phyloP scores from a whole-genome alignment of 106 monocot species.

The Platanthera guangdongensis region DNA sequence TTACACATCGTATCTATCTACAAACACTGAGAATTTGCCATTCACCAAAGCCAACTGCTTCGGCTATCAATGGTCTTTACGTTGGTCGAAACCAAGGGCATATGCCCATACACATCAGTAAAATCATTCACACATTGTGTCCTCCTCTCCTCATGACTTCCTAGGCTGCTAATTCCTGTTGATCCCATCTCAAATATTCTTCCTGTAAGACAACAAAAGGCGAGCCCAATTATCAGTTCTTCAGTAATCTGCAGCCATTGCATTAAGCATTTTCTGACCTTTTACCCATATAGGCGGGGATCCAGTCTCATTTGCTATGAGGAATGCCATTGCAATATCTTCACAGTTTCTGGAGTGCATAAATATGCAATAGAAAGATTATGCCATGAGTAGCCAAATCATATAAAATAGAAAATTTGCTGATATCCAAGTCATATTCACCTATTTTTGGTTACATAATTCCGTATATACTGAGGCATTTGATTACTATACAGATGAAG shows the following conservation, averaged over 20 bases:
- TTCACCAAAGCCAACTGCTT: conserved; percentile 62
- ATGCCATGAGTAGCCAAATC: neutral
- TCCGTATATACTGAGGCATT: conserved; percentile 56
- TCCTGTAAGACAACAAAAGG: conserved; percentile 19
- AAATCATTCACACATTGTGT: conserved; percentile 60
- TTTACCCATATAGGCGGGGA: conserved; percentile 70
- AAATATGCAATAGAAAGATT: conserved; percentile 16
- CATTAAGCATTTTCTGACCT: conserved; percentile 24
- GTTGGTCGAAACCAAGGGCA: conserved; percentile 48
- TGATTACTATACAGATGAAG: conserved; percentile 51
- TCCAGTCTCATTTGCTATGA: conserved; percentile 51
- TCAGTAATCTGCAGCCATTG: neutral
- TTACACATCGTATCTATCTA: neutral
- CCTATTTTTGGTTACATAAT: conserved; percentile 57
- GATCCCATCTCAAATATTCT: conserved; percentile 50
- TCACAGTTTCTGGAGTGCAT: conserved; percentile 53
- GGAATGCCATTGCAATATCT: conserved; percentile 77
- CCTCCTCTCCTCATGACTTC: conserved; percentile 36
- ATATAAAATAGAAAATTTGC: neutral
- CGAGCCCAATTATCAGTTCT: neutral
- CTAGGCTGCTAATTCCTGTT: conserved; percentile 52
- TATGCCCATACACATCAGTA: conserved; percentile 32
- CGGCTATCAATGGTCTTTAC: conserved; percentile 48
- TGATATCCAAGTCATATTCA: conserved; percentile 7
- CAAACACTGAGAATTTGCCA: neutral